Evolutionary conservation across 768 basidiomycete genomes (phyloP), one percentile per base, ranked within the genome.

Genomic region (Candolleomyces eurysporus): DNA sequence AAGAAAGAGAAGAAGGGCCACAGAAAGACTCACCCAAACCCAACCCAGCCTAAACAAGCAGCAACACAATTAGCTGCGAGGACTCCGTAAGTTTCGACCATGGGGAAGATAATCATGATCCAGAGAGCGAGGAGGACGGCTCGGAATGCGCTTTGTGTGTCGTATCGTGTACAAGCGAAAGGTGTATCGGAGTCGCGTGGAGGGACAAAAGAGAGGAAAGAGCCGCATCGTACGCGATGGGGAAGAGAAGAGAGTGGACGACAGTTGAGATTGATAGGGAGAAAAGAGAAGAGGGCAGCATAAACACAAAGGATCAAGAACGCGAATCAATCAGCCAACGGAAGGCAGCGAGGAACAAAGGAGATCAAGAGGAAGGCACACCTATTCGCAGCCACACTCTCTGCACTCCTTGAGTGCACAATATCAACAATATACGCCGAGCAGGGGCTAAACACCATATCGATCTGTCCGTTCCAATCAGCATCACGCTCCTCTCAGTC

Each of bases 361-460:
- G 56, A 58, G 11, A 10, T 16, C 39, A 26, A 21, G 42, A 19
- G 2, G 16, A 48, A 43, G 49, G 54, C 83, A 32, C 57, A 88
- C 89, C 72, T 73, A 57, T 74, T 75, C 0, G 83, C 86, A 3
- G 86, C 88, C 71, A 81, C 78, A n/a, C 79, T 76, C 66, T 90
- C 88, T 3, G 88, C 86, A 63, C 88, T 89, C 21, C 79, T 78
- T 30, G 75, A 67, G 40, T 84, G 87, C 71, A 90, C 63, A 13
- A 89, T 71, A 62, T 90, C 89, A 5, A 89, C 80, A 31, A 73
- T 71, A 63, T 89, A 89, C 5, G 88, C 77, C 10, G 82, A 76
- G 17, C 75, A 75, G 0, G 88, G 87, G 8, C 80, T 79, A 43
- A 89, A 73, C 11, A 83, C 80, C 50, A 84, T 66, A 64, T 89